Evolutionary conservation across 73 alveolate genomes (phyloP).

Genomic region (Effrenium voratum): DNA sequence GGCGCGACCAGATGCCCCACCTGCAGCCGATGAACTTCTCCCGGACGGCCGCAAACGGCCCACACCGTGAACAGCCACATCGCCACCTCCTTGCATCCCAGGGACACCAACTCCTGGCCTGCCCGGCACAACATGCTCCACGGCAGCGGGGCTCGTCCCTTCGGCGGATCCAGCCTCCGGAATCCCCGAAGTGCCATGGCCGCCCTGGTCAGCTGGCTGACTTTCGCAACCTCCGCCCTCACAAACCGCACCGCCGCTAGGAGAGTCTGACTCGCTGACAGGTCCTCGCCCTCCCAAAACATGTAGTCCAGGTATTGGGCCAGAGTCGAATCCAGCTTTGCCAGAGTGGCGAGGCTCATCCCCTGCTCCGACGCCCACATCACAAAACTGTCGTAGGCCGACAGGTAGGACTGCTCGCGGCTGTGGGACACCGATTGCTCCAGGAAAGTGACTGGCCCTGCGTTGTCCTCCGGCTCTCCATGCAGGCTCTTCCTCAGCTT

Average conservation of each 20-base stretch:
- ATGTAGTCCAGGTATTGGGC: not conserved
- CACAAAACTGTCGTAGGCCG: not conserved
- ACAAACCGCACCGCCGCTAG: not conserved
- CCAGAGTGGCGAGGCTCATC: not conserved
- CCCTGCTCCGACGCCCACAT: not conserved
- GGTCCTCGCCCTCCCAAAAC: conserved; percentile 52
- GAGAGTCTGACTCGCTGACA: conserved; percentile 6
- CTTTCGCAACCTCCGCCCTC: not conserved
- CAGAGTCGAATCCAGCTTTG: not conserved
- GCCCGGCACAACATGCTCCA: not conserved
- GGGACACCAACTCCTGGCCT: not conserved
- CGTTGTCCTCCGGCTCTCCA: not conserved
- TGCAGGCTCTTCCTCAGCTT: not conserved
- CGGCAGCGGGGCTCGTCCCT: not conserved
- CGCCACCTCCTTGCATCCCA: not conserved
- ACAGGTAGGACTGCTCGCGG: not conserved
- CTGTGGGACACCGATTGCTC: not conserved
- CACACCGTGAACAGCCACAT: not conserved
- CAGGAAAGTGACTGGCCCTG: not conserved
- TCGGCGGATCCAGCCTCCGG: not conserved
- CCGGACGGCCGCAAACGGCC: conserved; percentile 15
- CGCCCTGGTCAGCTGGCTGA: not conserved
- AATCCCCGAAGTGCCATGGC: not conserved
- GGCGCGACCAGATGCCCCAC: not conserved
- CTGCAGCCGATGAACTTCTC: not conserved